Evolutionary conservation across 495 filamentous ascomycete genomes (phyloP).

Genomic region (Aspergillus campestris): DNA sequence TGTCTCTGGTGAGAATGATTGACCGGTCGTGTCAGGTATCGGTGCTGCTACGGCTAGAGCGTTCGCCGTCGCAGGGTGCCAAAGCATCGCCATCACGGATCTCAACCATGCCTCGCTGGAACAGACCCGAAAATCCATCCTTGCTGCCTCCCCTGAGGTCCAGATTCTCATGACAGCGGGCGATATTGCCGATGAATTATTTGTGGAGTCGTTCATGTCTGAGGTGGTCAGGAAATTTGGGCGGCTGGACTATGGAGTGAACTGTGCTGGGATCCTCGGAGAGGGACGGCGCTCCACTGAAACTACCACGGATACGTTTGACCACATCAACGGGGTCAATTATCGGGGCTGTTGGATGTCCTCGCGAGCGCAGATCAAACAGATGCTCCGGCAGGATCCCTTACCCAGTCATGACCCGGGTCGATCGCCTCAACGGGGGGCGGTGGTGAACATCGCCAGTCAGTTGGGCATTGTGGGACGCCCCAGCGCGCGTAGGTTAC

Average conservation of each 20-base stretch:
- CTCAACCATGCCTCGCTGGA: slow-evolving; percentile 28
- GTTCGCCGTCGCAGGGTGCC: slow-evolving; percentile 44
- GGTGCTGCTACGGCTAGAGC: slow-evolving; percentile 42
- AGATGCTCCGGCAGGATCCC: slow-evolving; percentile 42
- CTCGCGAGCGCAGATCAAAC: slow-evolving; percentile 36
- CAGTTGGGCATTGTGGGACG: slow-evolving; percentile 45
- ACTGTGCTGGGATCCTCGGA: slow-evolving; percentile 41
- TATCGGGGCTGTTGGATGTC: slow-evolving; percentile 45
- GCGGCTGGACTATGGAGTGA: slow-evolving; percentile 45
- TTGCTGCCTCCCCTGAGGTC: slow-evolving; percentile 16
- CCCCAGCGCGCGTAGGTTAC: slow-evolving; percentile 36
- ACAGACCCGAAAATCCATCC: slow-evolving; percentile 23
- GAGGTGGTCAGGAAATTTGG: slow-evolving; percentile 24
- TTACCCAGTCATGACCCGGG: slow-evolving; percentile 31
- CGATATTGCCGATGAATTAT: slow-evolving; percentile 34
- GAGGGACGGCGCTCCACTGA: slow-evolving; percentile 27
- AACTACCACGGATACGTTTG: slow-evolving; percentile 30
- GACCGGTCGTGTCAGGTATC: slow-evolving; percentile 33
- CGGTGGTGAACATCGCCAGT: slow-evolving; percentile 47
- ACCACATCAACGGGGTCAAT: slow-evolving; percentile 44
- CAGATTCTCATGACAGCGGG: slow-evolving; percentile 25
- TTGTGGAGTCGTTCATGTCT: slow-evolving; percentile 31
- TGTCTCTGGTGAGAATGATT: background rate
- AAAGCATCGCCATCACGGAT: slow-evolving; percentile 42
- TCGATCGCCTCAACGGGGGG: slow-evolving; percentile 26